These are phyloP conservation scores for Colletotrichum sojae DNA, from an alignment of 2,329 filamentous ascomycete species.

Conservation along the genomic window DNA sequence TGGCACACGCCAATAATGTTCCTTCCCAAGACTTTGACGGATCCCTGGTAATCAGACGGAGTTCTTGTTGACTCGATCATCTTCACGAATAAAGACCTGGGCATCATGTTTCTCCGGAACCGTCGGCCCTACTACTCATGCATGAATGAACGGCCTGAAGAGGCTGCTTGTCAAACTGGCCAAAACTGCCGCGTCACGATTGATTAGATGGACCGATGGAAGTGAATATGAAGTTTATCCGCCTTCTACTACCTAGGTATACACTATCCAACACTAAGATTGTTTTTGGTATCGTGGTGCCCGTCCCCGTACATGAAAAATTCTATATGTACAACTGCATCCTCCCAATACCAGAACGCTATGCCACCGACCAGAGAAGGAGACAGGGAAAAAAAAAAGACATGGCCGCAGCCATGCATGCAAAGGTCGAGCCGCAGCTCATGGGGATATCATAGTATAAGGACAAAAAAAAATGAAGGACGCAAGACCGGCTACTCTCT, in stretches of 20 bases:
- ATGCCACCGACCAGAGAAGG: slow-evolving; percentile 6
- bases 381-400: neutral
- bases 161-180: too few species aligned
- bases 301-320: neutral
- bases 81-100: too few species aligned
- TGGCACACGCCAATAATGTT: too few species aligned
- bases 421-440: slow-evolving; percentile 29
- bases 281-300: slow-evolving; percentile 23
- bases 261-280: slow-evolving; percentile 19
- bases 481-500: slow-evolving; percentile 47
- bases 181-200: too few species aligned
- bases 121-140: too few species aligned
- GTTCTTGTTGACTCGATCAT: too few species aligned
- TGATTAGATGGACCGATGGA: too few species aligned
- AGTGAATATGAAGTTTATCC: neutral
- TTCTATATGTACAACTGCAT: neutral
- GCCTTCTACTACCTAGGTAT: slow-evolving; percentile 7
- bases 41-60: too few species aligned
- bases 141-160: too few species aligned
- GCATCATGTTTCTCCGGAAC: too few species aligned
- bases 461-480: slow-evolving; percentile 7
- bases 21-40: too few species aligned
- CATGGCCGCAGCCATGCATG: slow-evolving; percentile 26
- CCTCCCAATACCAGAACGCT: slow-evolving; percentile 24
- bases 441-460: slow-evolving; percentile 34